Evolutionary conservation across 2,329 filamentous ascomycete genomes (phyloP).

Genomic region (Pseudogymnoascus sp.): DNA sequence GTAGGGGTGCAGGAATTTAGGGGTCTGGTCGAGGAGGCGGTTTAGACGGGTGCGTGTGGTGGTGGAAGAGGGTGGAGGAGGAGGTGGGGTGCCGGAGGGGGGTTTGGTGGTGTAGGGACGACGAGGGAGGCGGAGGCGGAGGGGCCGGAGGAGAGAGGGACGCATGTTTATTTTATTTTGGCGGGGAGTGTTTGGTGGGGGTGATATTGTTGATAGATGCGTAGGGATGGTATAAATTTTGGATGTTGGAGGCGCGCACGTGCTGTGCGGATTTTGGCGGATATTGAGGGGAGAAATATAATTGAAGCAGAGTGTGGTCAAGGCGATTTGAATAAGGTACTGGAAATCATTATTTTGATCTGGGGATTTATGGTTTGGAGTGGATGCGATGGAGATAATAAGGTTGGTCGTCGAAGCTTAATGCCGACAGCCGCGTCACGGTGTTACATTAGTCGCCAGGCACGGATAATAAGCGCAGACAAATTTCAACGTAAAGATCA

Average conservation of each 20-base stretch:
- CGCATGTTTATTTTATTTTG: not conserved
- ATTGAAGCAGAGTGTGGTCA: not conserved
- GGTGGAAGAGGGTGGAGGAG: not conserved
- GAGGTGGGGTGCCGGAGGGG: not conserved
- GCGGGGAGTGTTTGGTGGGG: not conserved
- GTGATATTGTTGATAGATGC: not conserved
- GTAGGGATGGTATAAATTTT: not conserved
- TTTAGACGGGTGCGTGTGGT: conserved; percentile 7
- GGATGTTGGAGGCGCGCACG: not conserved
- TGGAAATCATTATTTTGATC: not conserved
- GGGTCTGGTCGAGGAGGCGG: conserved; percentile 30
- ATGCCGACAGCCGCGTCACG: not conserved
- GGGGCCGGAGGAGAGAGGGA: not conserved
- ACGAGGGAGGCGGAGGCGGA: not conserved
- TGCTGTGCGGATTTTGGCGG: not conserved
- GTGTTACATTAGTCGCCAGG: not conserved
- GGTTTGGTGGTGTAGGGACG: conserved; percentile 3
- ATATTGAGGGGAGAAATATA: not conserved
- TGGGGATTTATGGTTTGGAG: not conserved
- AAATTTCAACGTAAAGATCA: not conserved
- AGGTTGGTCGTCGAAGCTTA: not conserved
- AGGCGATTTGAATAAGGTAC: not conserved
- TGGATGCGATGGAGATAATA: not conserved
- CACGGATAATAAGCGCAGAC: not conserved
- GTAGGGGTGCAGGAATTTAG: conserved; percentile 59